phyloP scores from a whole-genome alignment of 2,329 filamentous ascomycete species.

The Juglanconis juglandina region DNA sequence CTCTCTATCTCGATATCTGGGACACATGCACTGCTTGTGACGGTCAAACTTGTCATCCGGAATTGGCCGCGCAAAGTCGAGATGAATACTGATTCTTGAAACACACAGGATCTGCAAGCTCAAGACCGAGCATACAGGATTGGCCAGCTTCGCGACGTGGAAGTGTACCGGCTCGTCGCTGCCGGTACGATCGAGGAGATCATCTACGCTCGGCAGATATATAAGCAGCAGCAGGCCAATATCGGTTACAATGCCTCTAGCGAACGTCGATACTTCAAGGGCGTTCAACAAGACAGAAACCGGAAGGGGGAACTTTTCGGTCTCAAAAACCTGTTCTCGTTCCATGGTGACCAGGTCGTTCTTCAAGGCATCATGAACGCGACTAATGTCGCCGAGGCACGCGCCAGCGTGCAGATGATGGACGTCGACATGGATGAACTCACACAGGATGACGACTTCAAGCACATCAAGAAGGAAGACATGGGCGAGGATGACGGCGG shows the following conservation, averaged over 20 bases:
- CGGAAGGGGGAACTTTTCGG: conserved; percentile 95
- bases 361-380: conserved; percentile 97
- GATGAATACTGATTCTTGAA: neutral
- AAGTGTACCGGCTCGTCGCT: conserved; percentile 88
- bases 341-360: conserved; percentile 73
- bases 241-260: conserved; percentile 92
- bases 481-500: conserved; percentile 57
- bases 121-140: conserved; percentile 96
- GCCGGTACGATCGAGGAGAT: conserved; percentile 95
- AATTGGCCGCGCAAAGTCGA: neutral
- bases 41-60: neutral
- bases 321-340: conserved; percentile 79
- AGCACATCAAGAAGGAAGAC: conserved; percentile 42
- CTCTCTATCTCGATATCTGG: neutral
- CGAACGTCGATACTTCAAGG: conserved; percentile 92
- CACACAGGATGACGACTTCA: conserved; percentile 41
- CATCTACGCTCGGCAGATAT: conserved; percentile 93
- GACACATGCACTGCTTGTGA: neutral
- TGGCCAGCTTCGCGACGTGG: conserved; percentile 86
- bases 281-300: conserved; percentile 77
- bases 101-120: conserved; percentile 70
- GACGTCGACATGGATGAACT: conserved; percentile 69
- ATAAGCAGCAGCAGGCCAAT: conserved; percentile 98
- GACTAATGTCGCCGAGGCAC: conserved; percentile 92
- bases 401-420: conserved; percentile 76